Percentiles rank a stretch among this genome's conserved stretches.
Evolutionary conservation across 352 stramenopile species (phyloP).

Genomic region (Vaucheria bursata): DNA sequence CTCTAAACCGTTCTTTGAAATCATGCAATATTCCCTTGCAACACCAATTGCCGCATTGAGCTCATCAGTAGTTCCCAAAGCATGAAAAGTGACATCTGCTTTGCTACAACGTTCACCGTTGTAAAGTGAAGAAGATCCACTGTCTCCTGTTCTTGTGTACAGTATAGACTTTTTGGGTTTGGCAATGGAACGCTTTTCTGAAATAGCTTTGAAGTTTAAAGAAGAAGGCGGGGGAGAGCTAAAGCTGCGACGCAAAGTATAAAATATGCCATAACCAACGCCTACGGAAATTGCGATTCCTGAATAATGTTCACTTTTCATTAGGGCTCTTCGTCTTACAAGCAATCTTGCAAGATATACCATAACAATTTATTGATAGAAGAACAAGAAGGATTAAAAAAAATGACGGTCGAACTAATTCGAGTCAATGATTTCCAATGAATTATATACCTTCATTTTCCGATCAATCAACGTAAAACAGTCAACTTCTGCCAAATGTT

Average conservation of each 20-base stretch:
- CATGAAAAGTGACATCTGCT: constrained; percentile 71
- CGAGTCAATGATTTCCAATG: too few relatives aligned
- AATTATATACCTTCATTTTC: too few relatives aligned
- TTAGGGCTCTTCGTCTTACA: too few relatives aligned
- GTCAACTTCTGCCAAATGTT: too few relatives aligned
- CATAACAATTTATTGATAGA: too few relatives aligned
- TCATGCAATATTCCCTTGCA: constrained; percentile 47
- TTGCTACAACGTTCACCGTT: constrained; percentile 73
- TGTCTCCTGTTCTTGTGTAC: constrained; percentile 82
- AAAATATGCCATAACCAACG: not conserved
- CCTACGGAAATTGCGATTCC: too few relatives aligned
- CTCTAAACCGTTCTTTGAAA: constrained; percentile 53
- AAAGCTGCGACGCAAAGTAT: not conserved
- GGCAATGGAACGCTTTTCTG: not conserved
- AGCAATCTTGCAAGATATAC: too few relatives aligned
- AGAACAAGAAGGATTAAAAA: too few relatives aligned
- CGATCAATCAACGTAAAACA: too few relatives aligned
- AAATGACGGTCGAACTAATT: too few relatives aligned
- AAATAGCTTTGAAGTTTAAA: not conserved
- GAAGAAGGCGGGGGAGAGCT: not conserved
- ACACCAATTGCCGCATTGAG: constrained; percentile 62
- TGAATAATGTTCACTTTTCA: too few relatives aligned
- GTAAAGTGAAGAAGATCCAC: constrained; percentile 77
- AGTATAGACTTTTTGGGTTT: constrained; percentile 49
- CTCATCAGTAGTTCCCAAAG: constrained; percentile 77